Percentiles rank a stretch among this genome's conserved stretches.
phyloP scores from a whole-genome alignment of 1,139 yeast genomes.

The Magnusiomyces magnusii region DNA sequence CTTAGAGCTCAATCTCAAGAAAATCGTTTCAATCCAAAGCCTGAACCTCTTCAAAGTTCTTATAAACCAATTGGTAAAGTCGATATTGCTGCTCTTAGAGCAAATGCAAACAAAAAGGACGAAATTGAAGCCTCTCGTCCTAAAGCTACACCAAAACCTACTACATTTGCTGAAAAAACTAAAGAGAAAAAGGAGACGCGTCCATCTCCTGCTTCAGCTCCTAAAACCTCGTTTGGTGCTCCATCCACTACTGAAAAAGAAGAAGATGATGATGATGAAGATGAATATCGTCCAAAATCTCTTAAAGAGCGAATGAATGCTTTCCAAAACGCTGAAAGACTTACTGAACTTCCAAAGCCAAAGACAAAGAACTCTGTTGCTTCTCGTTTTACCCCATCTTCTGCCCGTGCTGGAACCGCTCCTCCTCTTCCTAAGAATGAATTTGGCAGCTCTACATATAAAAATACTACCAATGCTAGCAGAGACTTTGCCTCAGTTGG shows the following conservation, averaged over 20 bases:
- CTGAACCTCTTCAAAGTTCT: slow-evolving; percentile 28
- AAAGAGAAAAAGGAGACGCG: too few species aligned
- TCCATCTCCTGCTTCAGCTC: too few species aligned
- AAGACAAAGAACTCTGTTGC: slow-evolving; percentile 47
- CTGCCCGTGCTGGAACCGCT: slow-evolving; percentile 27
- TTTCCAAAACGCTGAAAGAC: slow-evolving; percentile 34
- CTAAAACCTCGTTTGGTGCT: slow-evolving; percentile 28
- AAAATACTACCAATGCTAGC: slow-evolving; percentile 55
- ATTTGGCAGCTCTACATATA: slow-evolving; percentile 37
- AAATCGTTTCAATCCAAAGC: slow-evolving; percentile 28
- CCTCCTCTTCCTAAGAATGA: slow-evolving; percentile 41
- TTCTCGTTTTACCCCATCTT: slow-evolving; percentile 38
- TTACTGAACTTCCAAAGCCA: slow-evolving; percentile 60
- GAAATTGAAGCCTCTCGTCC: slow-evolving; percentile 15
- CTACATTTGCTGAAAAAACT: too few species aligned
- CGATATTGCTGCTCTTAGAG: slow-evolving; percentile 42
- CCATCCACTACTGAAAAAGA: not conserved
- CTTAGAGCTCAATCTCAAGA: slow-evolving; percentile 35
- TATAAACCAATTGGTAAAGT: slow-evolving; percentile 57
- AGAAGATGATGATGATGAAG: slow-evolving; percentile 12
- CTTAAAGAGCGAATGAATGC: slow-evolving; percentile 26
- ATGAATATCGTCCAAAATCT: slow-evolving; percentile 11
- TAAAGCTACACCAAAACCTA: too few species aligned
- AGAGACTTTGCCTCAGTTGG: slow-evolving; percentile 62
- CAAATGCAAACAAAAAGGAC: slow-evolving; percentile 32